A percentile compares a stretch with the other conserved stretches of the same genome.
phyloP scores from a whole-genome alignment of 331 rosid genomes.

The Quercus tomentella region DNA sequence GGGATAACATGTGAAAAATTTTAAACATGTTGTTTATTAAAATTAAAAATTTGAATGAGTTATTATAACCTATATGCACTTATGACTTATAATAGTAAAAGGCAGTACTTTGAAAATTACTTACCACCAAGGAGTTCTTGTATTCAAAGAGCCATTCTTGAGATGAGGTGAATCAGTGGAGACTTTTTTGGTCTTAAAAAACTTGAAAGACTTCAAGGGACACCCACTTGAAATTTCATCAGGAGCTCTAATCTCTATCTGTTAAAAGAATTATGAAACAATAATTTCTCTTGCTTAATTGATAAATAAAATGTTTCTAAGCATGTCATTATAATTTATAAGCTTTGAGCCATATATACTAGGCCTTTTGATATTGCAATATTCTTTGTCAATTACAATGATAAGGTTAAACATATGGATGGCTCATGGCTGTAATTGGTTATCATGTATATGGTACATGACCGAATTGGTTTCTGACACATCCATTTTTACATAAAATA shows the following conservation, averaged over 20 bases:
- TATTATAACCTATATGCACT: no score
- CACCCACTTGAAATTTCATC: constrained; percentile 50
- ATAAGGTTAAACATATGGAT: neutral
- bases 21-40: no score
- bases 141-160: constrained; percentile 44
- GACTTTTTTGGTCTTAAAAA: constrained; percentile 52
- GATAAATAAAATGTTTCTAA: neutral
- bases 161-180: constrained; percentile 29
- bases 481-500: neutral
- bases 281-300: neutral
- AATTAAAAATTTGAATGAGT: no score
- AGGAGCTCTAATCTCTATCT: constrained; percentile 61
- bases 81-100: neutral
- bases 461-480: neutral
- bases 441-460: neutral
- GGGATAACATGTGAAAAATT: no score
- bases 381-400: neutral
- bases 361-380: no score
- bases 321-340: no score
- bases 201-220: constrained; percentile 67
- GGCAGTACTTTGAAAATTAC: constrained; percentile 1
- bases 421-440: neutral
- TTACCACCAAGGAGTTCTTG: constrained; percentile 89
- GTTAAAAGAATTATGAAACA: constrained; percentile 5
- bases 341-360: no score